A percentile compares a stretch with the other conserved stretches of the same genome.
Conservation (phyloP, 78 protist genomes). For the Dictyostelium discoideum region DNA sequence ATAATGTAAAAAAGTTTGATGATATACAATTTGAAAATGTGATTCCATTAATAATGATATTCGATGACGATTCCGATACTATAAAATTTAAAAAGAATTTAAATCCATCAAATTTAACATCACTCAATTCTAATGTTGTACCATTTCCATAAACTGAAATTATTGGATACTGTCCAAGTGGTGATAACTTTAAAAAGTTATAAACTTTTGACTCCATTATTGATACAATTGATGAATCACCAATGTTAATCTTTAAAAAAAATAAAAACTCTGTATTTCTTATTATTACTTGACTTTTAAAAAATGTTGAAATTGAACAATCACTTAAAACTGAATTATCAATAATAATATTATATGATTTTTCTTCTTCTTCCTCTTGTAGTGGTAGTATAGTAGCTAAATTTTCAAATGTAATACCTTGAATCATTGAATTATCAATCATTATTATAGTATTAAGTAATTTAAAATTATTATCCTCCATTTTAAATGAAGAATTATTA, state of each 20-base stretch:
- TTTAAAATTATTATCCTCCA: background rate
- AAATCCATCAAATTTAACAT: background rate
- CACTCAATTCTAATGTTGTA: background rate
- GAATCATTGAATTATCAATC: background rate
- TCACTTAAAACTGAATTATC: background rate
- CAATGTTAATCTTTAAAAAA: background rate
- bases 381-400: background rate
- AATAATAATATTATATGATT: background rate
- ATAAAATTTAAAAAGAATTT: background rate
- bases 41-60: background rate
- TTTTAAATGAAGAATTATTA: background rate
- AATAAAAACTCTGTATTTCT: background rate
- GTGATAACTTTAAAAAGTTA: background rate
- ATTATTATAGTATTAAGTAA: background rate
- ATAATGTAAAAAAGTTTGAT: background rate
- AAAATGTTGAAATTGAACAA: background rate
- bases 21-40: background rate
- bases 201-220: background rate
- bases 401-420: background rate
- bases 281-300: background rate
- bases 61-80: background rate
- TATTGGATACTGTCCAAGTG: background rate
- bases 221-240: background rate
- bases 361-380: background rate
- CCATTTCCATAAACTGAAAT: background rate